Conservation (phyloP, 1,139 yeast species). For the Candida anutae region DNA sequence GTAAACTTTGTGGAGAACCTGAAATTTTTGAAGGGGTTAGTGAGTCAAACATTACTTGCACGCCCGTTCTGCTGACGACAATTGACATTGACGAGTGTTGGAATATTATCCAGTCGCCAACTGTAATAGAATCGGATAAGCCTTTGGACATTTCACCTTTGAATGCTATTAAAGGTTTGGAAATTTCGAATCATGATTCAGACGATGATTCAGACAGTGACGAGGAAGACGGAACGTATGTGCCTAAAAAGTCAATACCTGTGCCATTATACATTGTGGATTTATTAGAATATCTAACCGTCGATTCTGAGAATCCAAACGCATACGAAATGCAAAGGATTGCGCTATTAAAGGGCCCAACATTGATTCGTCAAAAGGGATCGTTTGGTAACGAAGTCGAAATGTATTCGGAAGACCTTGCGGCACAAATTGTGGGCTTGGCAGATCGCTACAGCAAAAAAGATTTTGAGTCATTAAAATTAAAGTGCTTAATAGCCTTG, state of each 20-base stretch:
- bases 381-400: slow-evolving; percentile 47
- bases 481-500: slow-evolving; percentile 46
- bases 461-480: slow-evolving; percentile 42
- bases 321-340: slow-evolving; percentile 45
- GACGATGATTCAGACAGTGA: slow-evolving; percentile 45
- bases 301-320: slow-evolving; percentile 33
- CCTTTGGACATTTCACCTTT: not conserved
- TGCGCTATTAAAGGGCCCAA: slow-evolving; percentile 49
- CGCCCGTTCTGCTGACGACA: not conserved
- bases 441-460: slow-evolving; percentile 41
- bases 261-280: slow-evolving; percentile 59
- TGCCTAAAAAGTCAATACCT: slow-evolving; percentile 26
- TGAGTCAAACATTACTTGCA: not conserved
- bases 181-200: slow-evolving; percentile 1
- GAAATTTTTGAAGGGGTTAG: slow-evolving; percentile 29
- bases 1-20: slow-evolving; percentile 23
- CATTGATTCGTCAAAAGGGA: slow-evolving; percentile 47
- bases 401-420: slow-evolving; percentile 39
- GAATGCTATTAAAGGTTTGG: not conserved
- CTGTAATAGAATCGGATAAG: slow-evolving; percentile 4
- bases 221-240: slow-evolving; percentile 44
- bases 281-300: slow-evolving; percentile 43
- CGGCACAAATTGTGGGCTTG: slow-evolving; percentile 39
- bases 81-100: slow-evolving; percentile 9
- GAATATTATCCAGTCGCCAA: slow-evolving; percentile 7